Conservation (phyloP, 805 yeast genomes). For the Suhomyces tanzawaensis region DNA sequence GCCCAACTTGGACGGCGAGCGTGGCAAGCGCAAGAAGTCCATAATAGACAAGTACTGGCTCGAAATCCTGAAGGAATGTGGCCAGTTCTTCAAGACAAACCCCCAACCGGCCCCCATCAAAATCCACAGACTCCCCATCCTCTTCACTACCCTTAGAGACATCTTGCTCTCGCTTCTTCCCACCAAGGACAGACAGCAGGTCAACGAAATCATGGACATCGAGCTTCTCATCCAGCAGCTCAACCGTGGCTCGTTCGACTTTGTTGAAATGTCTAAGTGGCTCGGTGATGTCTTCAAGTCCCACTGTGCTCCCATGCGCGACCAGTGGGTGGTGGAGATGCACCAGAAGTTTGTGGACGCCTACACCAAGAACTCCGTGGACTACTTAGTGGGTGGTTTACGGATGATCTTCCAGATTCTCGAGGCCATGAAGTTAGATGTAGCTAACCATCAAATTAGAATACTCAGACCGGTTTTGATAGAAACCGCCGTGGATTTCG, state of each 20-base stretch:
- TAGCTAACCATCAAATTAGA: constrained; percentile 91
- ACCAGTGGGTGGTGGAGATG: constrained; percentile 85
- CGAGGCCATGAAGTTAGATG: constrained; percentile 93
- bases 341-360: constrained; percentile 54
- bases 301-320: constrained; percentile 96
- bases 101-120: constrained; percentile 17
- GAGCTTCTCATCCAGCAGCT: constrained; percentile 76
- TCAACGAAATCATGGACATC: constrained; percentile 71
- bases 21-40: constrained; percentile 74
- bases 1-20: constrained; percentile 87
- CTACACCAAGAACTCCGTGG: constrained; percentile 42
- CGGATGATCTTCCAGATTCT: constrained; percentile 75
- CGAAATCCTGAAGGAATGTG: constrained; percentile 68
- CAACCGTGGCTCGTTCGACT: constrained; percentile 66
- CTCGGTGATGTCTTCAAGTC: constrained; percentile 73
- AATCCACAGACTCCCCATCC: constrained; percentile 54
- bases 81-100: constrained; percentile 34
- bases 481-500: constrained; percentile 86
- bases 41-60: constrained; percentile 83
- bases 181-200: constrained; percentile 63
- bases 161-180: constrained; percentile 76
- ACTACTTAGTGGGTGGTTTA: constrained; percentile 67
- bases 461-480: constrained; percentile 78
- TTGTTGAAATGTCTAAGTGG: constrained; percentile 70
- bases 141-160: constrained; percentile 76